Evolutionary conservation across 2,329 filamentous ascomycete species (phyloP).

Genomic region (Fusarium irregulare): DNA sequence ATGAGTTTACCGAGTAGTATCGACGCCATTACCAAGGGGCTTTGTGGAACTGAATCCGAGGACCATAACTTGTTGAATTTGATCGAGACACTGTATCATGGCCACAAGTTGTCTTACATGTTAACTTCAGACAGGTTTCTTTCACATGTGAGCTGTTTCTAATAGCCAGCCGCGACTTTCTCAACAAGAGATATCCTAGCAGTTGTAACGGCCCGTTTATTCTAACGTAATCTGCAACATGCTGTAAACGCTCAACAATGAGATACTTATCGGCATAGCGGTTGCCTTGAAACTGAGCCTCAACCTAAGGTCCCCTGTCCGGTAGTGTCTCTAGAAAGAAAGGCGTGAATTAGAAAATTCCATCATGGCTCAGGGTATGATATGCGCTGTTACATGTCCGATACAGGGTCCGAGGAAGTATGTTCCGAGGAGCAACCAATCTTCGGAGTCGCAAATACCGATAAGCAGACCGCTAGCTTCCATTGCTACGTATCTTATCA

Average conservation of each 20-base stretch:
- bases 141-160: constrained; percentile 30
- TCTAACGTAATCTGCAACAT: neutral
- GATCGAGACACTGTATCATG: neutral
- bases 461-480: constrained; percentile 15
- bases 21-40: constrained; percentile 32
- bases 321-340: constrained; percentile 8
- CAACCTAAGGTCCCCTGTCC: constrained; percentile 13
- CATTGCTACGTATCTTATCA: neutral
- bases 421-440: constrained; percentile 30
- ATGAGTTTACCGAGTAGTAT: constrained; percentile 20
- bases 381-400: constrained; percentile 20
- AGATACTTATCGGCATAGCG: neutral
- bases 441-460: constrained; percentile 25
- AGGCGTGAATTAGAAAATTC: neutral
- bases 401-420: constrained; percentile 28
- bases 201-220: constrained; percentile 7
- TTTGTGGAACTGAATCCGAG: constrained; percentile 24
- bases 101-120: neutral
- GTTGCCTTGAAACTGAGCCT: constrained; percentile 26
- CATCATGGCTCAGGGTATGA: neutral
- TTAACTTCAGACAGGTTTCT: neutral
- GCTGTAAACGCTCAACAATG: constrained; percentile 11
- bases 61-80: neutral
- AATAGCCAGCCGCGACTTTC: constrained; percentile 4
- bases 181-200: constrained; percentile 22